A percentile compares a stretch with the other conserved stretches of the same genome.
phyloP scores from a whole-genome alignment of 192 early-diverging fungal species.

The Podila epigama region DNA sequence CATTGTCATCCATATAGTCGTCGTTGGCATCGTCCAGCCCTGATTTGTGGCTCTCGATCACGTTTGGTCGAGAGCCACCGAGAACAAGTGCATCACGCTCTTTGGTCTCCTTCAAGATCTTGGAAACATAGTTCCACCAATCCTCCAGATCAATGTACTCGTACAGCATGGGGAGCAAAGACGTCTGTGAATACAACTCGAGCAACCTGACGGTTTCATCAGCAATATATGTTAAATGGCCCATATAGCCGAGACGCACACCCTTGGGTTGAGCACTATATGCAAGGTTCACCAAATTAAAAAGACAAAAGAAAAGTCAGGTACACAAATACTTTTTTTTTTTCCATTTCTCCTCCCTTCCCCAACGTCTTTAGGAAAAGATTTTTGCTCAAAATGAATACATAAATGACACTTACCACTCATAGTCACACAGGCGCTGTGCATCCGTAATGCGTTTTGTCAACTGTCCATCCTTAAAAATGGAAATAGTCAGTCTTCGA shows the following conservation, averaged over 20 bases:
- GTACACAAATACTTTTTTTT: not conserved
- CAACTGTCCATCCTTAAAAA: constrained; percentile 87
- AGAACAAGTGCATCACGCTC: constrained; percentile 54
- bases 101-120: constrained; percentile 53
- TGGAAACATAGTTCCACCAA: constrained; percentile 63
- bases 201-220: constrained; percentile 93
- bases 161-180: constrained; percentile 30
- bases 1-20: constrained; percentile 65
- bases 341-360: not conserved
- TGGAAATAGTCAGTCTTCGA: constrained; percentile 55
- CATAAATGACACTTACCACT: constrained; percentile 61
- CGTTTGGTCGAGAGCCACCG: constrained; percentile 60
- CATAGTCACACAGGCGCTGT: constrained; percentile 83
- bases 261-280: constrained; percentile 84
- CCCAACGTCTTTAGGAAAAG: not conserved
- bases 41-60: constrained; percentile 46
- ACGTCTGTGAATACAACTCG: constrained; percentile 65
- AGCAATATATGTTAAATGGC: constrained; percentile 95
- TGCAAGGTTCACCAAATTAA: not conserved
- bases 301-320: not conserved
- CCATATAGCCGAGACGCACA: constrained; percentile 96
- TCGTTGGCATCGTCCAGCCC: constrained; percentile 53
- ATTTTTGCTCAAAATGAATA: not conserved
- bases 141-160: constrained; percentile 56
- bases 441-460: constrained; percentile 86